phyloP scores from a whole-genome alignment of 495 filamentous ascomycete species.

The Corynascus novoguineensis region DNA sequence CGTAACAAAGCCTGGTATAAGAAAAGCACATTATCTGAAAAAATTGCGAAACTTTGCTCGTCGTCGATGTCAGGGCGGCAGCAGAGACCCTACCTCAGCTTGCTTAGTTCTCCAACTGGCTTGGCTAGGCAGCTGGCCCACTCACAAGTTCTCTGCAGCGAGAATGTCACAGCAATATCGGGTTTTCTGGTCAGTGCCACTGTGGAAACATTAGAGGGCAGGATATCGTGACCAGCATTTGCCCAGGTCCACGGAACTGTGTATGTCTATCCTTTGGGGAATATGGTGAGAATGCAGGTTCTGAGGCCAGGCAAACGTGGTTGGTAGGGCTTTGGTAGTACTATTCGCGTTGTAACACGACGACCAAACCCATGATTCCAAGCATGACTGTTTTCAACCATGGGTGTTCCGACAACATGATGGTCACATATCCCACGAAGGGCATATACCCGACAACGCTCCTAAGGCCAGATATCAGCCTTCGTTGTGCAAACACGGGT shows the following conservation, averaged over 20 bases:
- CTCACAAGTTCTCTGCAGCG: slow-evolving; percentile 12
- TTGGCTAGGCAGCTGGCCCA: slow-evolving; percentile 1
- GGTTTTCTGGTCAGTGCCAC: neutral
- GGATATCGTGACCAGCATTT: neutral
- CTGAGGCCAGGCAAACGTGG: neutral
- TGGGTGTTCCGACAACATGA: slow-evolving; percentile 91
- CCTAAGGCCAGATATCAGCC: slow-evolving; percentile 15
- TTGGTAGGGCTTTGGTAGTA: neutral
- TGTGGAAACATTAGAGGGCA: neutral
- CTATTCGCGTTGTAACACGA: slow-evolving; percentile 85
- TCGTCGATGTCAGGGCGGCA: no score
- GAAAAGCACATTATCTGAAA: neutral
- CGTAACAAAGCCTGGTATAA: neutral
- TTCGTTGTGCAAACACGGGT: neutral
- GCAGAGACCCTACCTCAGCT: no score
- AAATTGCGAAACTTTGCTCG: no score
- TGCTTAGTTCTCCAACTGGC: no score
- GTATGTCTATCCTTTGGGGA: neutral
- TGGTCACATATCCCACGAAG: slow-evolving; percentile 95
- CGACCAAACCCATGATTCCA: slow-evolving; percentile 91
- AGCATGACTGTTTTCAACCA: slow-evolving; percentile 95
- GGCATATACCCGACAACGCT: slow-evolving; percentile 93
- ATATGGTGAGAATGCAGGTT: neutral
- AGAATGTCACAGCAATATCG: neutral
- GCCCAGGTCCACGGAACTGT: neutral